Conservation (phyloP, 768 basidiomycete genomes). For the Boletus bicolor region DNA sequence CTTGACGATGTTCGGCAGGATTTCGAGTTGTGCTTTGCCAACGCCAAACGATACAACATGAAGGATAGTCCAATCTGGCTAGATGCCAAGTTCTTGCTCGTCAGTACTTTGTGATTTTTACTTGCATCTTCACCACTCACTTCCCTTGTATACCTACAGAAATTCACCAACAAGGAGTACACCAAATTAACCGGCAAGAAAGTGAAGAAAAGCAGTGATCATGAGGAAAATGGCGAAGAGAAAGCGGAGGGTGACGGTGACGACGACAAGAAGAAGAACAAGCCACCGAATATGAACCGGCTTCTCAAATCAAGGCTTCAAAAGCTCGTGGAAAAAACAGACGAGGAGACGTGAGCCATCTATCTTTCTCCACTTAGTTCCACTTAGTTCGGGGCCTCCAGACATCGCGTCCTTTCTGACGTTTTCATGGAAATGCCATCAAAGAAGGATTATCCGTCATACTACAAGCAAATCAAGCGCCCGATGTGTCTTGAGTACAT, state of each 20-base stretch:
- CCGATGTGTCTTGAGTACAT: slow-evolving; percentile 78
- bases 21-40: slow-evolving; percentile 75
- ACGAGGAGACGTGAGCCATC: slow-evolving; percentile 54
- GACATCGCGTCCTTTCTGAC: slow-evolving; percentile 62
- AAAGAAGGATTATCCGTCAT: slow-evolving; percentile 73
- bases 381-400: slow-evolving; percentile 26
- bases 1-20: slow-evolving; percentile 67
- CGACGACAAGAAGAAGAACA: slow-evolving; percentile 47
- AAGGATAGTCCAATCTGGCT: slow-evolving; percentile 75
- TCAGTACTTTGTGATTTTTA: slow-evolving; percentile 35
- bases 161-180: slow-evolving; percentile 47
- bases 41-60: slow-evolving; percentile 80
- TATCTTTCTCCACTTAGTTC: slow-evolving; percentile 1
- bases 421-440: slow-evolving; percentile 86
- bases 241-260: slow-evolving; percentile 42
- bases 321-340: slow-evolving; percentile 70
- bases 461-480: slow-evolving; percentile 76
- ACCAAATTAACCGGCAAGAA: slow-evolving; percentile 42
- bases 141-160: slow-evolving; percentile 32
- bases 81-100: slow-evolving; percentile 80
- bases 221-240: slow-evolving; percentile 39
- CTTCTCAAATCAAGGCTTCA: slow-evolving; percentile 66
- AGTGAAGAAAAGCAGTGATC: slow-evolving; percentile 37
- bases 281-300: slow-evolving; percentile 60
- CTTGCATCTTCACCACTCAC: slow-evolving; percentile 2